Evolutionary conservation across 177 flowering plant genomes (phyloP).

Genomic region (Vitis hybrid): DNA sequence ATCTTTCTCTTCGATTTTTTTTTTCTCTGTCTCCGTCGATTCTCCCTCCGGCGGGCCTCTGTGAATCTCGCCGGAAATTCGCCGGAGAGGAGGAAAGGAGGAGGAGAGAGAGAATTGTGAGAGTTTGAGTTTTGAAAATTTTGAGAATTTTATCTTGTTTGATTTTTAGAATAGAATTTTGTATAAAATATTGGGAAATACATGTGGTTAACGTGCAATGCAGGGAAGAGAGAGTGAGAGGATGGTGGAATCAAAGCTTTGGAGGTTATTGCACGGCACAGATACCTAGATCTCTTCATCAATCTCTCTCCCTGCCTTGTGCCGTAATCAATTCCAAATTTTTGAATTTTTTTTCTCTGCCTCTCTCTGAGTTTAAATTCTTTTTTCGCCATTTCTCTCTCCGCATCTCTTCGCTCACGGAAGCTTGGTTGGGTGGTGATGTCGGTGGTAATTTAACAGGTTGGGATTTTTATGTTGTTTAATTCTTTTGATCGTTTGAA

Average conservation of each 20-base stretch:
- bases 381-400: conserved; percentile 3
- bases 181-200: conserved; percentile 4
- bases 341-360: background rate
- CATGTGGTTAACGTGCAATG: conserved; percentile 55
- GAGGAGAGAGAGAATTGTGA: background rate
- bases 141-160: background rate
- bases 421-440: background rate
- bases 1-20: background rate
- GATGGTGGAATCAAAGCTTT: conserved; percentile 39
- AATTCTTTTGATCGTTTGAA: conserved; percentile 2
- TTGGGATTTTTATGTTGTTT: background rate
- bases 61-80: background rate
- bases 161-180: background rate
- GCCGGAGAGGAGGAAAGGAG: conserved; percentile 4
- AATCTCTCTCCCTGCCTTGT: conserved; percentile 52
- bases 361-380: background rate
- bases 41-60: conserved; percentile 16
- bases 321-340: conserved; percentile 52
- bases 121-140: background rate
- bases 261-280: conserved; percentile 72
- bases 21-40: conserved; percentile 9
- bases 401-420: background rate
- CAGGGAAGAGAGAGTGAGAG: conserved; percentile 39
- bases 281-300: conserved; percentile 49
- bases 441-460: too few relatives aligned